Evolutionary conservation across 2,329 filamentous ascomycete genomes (phyloP).

Genomic region (Cadophora malorum): DNA sequence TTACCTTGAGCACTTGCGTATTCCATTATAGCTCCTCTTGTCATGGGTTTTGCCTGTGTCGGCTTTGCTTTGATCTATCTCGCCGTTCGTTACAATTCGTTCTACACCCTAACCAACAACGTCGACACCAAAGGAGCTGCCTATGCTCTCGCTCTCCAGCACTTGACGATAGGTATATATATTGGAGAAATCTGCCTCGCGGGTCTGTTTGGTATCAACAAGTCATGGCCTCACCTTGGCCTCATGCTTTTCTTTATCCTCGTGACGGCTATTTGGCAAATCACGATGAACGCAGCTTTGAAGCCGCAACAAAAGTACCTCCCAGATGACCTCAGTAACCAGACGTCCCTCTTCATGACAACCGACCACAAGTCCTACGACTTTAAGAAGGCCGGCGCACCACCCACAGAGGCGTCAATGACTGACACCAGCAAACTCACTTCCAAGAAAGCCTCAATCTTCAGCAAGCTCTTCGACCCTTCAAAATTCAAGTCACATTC

Average conservation of each 20-base stretch:
- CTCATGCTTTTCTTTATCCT: conserved; percentile 78
- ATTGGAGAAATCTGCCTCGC: conserved; percentile 83
- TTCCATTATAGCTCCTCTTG: conserved; percentile 82
- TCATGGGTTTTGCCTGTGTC: conserved; percentile 80
- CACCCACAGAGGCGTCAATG: conserved; percentile 42
- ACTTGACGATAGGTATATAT: conserved; percentile 84
- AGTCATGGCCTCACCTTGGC: conserved; percentile 68
- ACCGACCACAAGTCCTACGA: conserved; percentile 35
- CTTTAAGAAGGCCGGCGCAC: conserved; percentile 25
- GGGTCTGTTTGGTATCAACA: conserved; percentile 78
- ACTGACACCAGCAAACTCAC: conserved; percentile 30
- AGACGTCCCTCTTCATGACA: conserved; percentile 43
- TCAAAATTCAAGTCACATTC: conserved; percentile 76
- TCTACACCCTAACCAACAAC: conserved; percentile 81
- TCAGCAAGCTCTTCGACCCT: conserved; percentile 74
- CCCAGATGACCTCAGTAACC: conserved; percentile 69
- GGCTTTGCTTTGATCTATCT: conserved; percentile 83
- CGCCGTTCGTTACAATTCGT: conserved; percentile 86
- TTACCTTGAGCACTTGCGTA: conserved; percentile 73
- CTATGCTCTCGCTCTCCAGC: conserved; percentile 85
- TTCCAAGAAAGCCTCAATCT: conserved; percentile 57
- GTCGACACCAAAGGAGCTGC: conserved; percentile 87
- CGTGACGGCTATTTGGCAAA: conserved; percentile 76
- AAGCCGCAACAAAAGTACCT: conserved; percentile 77
- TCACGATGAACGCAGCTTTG: conserved; percentile 73